These are phyloP conservation scores for Gossypium australe DNA, from an alignment of 345 rosid genomes.

Conservation along the genomic window DNA sequence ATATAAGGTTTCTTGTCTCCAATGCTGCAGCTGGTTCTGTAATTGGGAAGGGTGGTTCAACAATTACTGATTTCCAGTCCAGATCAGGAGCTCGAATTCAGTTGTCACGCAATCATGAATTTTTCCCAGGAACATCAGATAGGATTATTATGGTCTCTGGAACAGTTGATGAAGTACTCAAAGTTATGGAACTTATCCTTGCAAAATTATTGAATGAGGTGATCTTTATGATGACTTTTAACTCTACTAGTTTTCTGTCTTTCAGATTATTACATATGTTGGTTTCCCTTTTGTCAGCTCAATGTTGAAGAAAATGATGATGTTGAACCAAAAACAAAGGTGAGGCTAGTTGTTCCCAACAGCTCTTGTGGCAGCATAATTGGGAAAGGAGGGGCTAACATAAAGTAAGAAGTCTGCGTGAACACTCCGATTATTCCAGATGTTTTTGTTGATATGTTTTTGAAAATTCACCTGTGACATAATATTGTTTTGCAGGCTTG, in stretches of 20 bases:
- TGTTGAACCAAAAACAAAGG: slow-evolving; percentile 73
- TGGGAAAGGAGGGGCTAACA: slow-evolving; percentile 97
- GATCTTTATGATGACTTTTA: slow-evolving; percentile 18
- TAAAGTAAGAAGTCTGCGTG: slow-evolving; percentile 59
- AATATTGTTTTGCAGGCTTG: neutral
- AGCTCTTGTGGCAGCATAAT: slow-evolving; percentile 96
- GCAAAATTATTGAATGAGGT: slow-evolving; percentile 88
- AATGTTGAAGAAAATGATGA: slow-evolving; percentile 73
- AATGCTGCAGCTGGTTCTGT: slow-evolving; percentile 99
- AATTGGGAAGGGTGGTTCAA: slow-evolving; percentile 97
- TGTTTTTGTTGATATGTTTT: slow-evolving; percentile 6
- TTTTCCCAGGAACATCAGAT: slow-evolving; percentile 94
- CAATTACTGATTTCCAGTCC: slow-evolving; percentile 92
- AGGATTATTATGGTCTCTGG: slow-evolving; percentile 92
- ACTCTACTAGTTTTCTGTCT: neutral
- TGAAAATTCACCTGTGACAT: slow-evolving; percentile 3
- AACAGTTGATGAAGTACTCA: slow-evolving; percentile 61
- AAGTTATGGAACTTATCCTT: slow-evolving; percentile 82
- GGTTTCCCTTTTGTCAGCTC: slow-evolving; percentile 40
- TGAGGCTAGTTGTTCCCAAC: slow-evolving; percentile 92
- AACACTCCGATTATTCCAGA: slow-evolving; percentile 10
- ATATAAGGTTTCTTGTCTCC: slow-evolving; percentile 83
- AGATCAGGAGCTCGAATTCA: slow-evolving; percentile 95
- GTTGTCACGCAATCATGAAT: slow-evolving; percentile 87
- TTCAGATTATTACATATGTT: slow-evolving; percentile 15